These are phyloP conservation scores for Ascocoryne sarcoides DNA, from an alignment of 2,329 filamentous ascomycete species.

Conservation along the genomic window DNA sequence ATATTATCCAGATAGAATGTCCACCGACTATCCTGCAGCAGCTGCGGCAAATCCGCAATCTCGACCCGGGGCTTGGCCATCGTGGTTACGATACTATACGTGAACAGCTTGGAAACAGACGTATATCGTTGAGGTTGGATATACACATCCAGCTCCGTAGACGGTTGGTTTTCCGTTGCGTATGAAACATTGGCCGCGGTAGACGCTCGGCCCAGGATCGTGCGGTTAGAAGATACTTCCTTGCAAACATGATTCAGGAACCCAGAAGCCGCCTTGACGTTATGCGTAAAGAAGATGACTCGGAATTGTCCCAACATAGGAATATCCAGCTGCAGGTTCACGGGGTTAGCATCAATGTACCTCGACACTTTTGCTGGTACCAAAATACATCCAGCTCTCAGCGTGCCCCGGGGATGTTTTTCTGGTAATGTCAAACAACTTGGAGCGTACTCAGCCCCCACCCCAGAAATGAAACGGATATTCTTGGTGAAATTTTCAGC, in stretches of 20 bases:
- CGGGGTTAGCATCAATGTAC: constrained; percentile 69
- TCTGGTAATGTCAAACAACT: constrained; percentile 52
- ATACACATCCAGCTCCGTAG: constrained; percentile 56
- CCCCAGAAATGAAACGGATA: constrained; percentile 64
- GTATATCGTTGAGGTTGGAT: constrained; percentile 60
- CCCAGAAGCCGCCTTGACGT: constrained; percentile 44
- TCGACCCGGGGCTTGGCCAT: constrained; percentile 57
- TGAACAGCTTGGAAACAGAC: constrained; percentile 58
- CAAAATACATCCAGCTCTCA: constrained; percentile 36
- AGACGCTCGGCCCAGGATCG: constrained; percentile 51
- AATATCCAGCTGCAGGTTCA: constrained; percentile 70
- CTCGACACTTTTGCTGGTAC: constrained; percentile 61
- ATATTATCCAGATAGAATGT: constrained; percentile 64
- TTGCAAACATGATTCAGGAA: constrained; percentile 54
- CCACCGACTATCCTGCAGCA: constrained; percentile 59
- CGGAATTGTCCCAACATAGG: constrained; percentile 71
- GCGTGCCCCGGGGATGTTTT: constrained; percentile 35
- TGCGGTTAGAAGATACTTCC: constrained; percentile 40
- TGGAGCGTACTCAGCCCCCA: constrained; percentile 58
- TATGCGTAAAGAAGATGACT: constrained; percentile 61
- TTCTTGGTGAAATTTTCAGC: constrained; percentile 63
- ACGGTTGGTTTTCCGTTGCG: constrained; percentile 44
- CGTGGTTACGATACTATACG: constrained; percentile 58
- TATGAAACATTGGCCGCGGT: constrained; percentile 54
- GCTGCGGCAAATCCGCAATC: constrained; percentile 51